Conservation (phyloP, 2,329 filamentous ascomycete species). For the Penicillium fuscoglaucum region DNA sequence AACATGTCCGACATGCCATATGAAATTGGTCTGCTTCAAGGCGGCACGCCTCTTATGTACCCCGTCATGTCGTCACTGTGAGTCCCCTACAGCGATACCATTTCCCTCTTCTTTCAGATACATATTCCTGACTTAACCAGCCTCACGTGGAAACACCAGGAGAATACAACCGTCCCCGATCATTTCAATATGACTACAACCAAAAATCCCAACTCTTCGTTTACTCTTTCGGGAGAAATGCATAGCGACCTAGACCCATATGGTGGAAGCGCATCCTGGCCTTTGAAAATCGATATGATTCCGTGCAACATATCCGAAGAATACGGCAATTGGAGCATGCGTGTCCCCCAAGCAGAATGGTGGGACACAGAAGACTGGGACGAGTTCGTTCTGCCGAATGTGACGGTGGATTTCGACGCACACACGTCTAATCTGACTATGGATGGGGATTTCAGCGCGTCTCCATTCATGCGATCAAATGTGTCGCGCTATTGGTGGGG, state of each 20-base stretch:
- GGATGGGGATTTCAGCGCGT: not conserved
- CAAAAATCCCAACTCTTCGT: not conserved
- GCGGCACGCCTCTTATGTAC: too few species aligned
- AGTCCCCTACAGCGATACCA: too few species aligned
- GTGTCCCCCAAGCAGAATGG: not conserved
- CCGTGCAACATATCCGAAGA: not conserved
- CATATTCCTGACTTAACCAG: slow-evolving; percentile 2
- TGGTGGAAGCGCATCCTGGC: not conserved
- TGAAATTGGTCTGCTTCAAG: too few species aligned
- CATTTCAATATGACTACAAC: not conserved
- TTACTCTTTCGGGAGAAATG: not conserved
- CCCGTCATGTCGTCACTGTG: too few species aligned
- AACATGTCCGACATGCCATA: too few species aligned
- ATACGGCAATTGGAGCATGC: not conserved
- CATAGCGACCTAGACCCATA: not conserved
- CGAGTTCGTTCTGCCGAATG: not conserved
- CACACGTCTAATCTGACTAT: not conserved
- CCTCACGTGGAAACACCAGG: not conserved
- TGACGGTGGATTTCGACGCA: not conserved
- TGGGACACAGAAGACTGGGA: not conserved
- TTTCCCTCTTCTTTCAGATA: not conserved
- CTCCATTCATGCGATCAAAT: not conserved
- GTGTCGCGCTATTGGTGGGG: too few species aligned
- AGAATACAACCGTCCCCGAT: slow-evolving; percentile 1
- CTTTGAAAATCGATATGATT: not conserved